Evolutionary conservation across 768 basidiomycete species (phyloP).

Genomic region (Boletus tylopilopsis): DNA sequence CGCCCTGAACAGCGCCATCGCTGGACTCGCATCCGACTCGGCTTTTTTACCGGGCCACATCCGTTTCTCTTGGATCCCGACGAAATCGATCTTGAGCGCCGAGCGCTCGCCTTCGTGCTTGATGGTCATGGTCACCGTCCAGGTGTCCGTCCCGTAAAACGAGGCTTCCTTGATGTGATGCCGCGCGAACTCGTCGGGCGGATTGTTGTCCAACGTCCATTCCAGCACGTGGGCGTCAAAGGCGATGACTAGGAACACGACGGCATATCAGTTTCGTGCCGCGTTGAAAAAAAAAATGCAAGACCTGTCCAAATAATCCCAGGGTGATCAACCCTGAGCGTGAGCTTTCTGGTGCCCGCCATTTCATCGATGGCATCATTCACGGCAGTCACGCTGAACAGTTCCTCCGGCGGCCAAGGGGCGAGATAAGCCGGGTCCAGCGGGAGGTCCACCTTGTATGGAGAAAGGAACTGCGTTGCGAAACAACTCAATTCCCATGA

Average conservation of each 20-base stretch:
- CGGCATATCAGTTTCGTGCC: conserved; percentile 2
- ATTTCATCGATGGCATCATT: conserved; percentile 51
- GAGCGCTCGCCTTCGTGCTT: conserved; percentile 36
- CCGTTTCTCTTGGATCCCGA: conserved; percentile 77
- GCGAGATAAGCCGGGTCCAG: conserved; percentile 47
- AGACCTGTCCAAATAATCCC: conserved; percentile 88
- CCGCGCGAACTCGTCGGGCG: conserved; percentile 68
- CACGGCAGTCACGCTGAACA: conserved; percentile 54
- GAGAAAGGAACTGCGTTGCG: conserved; percentile 64
- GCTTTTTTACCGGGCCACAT: conserved; percentile 76
- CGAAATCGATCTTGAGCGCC: conserved; percentile 62
- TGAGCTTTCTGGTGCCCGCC: conserved; percentile 66
- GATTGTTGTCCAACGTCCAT: conserved; percentile 80
- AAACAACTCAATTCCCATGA: background rate
- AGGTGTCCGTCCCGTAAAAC: conserved; percentile 73
- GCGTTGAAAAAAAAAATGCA: too few relatives aligned
- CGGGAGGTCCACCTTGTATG: conserved; percentile 73
- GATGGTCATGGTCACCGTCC: conserved; percentile 69
- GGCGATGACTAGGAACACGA: conserved; percentile 56
- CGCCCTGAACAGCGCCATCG: conserved; percentile 70
- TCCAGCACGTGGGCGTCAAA: conserved; percentile 87
- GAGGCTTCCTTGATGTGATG: conserved; percentile 94
- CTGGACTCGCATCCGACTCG: conserved; percentile 47
- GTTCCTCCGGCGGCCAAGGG: conserved; percentile 39
- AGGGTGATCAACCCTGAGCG: conserved; percentile 69